A percentile compares a stretch with the other conserved stretches of the same genome.
phyloP scores from a whole-genome alignment of 257 asterid genomes.

The Schizonepeta tenuifolia region DNA sequence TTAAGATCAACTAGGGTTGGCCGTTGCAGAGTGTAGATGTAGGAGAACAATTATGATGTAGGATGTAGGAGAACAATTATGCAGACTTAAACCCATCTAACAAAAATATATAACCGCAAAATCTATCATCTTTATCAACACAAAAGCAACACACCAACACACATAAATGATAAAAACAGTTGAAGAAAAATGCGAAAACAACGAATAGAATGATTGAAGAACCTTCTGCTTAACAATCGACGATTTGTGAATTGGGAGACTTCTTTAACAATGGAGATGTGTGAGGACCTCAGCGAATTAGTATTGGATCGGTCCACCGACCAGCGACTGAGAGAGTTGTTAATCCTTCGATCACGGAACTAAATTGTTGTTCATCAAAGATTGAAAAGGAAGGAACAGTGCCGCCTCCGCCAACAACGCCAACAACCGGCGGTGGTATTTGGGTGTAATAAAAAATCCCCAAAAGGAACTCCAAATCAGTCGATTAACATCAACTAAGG shows the following conservation, averaged over 20 bases:
- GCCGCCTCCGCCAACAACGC: no score
- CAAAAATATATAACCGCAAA: not conserved
- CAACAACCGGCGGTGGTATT: no score
- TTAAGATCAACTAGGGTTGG: no score
- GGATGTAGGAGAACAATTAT: not conserved
- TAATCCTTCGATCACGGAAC: not conserved
- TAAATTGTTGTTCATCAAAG: not conserved
- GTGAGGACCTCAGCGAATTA: slow-evolving; percentile 67
- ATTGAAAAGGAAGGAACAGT: slow-evolving; percentile 1
- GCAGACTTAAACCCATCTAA: not conserved
- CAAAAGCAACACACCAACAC: not conserved
- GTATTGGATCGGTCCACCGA: not conserved
- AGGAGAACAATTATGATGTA: no score
- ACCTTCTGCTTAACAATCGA: slow-evolving; percentile 92
- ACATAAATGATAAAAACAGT: not conserved
- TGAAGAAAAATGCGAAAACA: not conserved
- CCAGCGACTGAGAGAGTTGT: not conserved
- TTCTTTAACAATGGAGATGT: slow-evolving; percentile 78
- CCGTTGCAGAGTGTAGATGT: no score
- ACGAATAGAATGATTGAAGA: not conserved
- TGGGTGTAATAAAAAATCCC: no score
- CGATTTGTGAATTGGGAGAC: slow-evolving; percentile 89
- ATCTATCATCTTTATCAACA: not conserved
- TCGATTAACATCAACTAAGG: no score
- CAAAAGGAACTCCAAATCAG: no score